A percentile compares a stretch with the other conserved stretches of the same genome.
Conservation (phyloP, 1,284 basidiomycete genomes). For the Sporisorium reilianum region DNA sequence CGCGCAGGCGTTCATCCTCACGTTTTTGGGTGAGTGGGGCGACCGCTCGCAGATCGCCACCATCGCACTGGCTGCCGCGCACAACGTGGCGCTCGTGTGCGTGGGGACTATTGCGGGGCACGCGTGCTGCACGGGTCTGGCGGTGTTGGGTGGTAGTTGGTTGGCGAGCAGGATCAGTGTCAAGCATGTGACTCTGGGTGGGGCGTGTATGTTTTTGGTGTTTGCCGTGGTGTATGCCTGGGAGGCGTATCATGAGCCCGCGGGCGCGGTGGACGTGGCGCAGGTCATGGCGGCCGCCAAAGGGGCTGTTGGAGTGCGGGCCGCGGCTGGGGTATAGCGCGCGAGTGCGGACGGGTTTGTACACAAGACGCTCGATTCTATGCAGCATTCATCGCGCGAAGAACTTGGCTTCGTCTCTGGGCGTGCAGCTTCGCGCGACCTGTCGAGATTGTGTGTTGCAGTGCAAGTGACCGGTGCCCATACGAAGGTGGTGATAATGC, state of each 20-base stretch:
- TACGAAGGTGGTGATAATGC: background rate
- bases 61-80: constrained; percentile 93
- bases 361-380: too few relatives aligned
- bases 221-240: constrained; percentile 74
- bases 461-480: background rate
- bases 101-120: constrained; percentile 92
- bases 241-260: constrained; percentile 68
- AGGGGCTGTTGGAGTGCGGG: constrained; percentile 5
- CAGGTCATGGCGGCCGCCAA: constrained; percentile 15
- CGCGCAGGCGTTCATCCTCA: constrained; percentile 92
- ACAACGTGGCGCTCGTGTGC: constrained; percentile 84
- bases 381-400: too few relatives aligned
- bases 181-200: constrained; percentile 80
- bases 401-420: too few relatives aligned
- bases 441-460: background rate
- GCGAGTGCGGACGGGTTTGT: too few relatives aligned
- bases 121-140: constrained; percentile 85
- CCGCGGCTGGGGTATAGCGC: background rate
- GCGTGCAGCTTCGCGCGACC: too few relatives aligned
- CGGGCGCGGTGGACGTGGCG: background rate
- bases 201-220: constrained; percentile 83
- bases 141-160: constrained; percentile 89
- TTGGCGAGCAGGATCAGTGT: constrained; percentile 72
- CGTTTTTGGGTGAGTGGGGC: constrained; percentile 98
- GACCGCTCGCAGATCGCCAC: constrained; percentile 97